phyloP scores from a whole-genome alignment of 176 grass and related monocot species.

The Oryza officinalis region DNA sequence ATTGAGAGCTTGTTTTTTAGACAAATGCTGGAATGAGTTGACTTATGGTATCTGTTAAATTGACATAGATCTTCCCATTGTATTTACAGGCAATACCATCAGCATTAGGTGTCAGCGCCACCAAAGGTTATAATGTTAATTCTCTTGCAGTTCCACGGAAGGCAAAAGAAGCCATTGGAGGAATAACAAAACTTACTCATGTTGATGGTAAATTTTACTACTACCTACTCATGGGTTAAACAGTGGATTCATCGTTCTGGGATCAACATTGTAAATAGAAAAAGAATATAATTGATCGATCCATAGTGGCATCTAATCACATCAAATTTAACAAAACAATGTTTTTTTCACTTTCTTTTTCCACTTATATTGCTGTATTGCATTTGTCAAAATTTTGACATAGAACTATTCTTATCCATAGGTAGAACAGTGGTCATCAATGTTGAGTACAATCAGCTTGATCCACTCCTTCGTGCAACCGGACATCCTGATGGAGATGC shows the following conservation, averaged over 20 bases:
- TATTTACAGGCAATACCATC: constrained; percentile 91
- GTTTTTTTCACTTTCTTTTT: constrained; percentile 9
- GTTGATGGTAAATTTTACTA: constrained; percentile 60
- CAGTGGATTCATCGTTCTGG: background rate
- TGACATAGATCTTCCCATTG: background rate
- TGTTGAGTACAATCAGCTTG: constrained; percentile 99
- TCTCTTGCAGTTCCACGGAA: constrained; percentile 95
- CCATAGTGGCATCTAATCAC: background rate
- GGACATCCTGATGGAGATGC: constrained; percentile 92
- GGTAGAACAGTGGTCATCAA: constrained; percentile 97
- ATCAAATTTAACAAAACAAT: background rate
- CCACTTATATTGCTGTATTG: background rate
- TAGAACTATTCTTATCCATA: constrained; percentile 38
- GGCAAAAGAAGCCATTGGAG: constrained; percentile 98
- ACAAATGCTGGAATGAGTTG: background rate
- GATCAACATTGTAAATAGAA: background rate
- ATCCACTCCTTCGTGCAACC: constrained; percentile 84
- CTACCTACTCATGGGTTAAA: background rate
- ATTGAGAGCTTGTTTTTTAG: constrained; percentile 18
- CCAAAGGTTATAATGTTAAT: constrained; percentile 93
- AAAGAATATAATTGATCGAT: background rate
- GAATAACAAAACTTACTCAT: constrained; percentile 97
- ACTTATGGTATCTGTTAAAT: background rate
- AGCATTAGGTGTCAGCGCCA: constrained; percentile 85
- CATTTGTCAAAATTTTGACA: background rate